phyloP scores from a whole-genome alignment of 192 early-diverging fungal genomes.

The Gonapodya sp. region DNA sequence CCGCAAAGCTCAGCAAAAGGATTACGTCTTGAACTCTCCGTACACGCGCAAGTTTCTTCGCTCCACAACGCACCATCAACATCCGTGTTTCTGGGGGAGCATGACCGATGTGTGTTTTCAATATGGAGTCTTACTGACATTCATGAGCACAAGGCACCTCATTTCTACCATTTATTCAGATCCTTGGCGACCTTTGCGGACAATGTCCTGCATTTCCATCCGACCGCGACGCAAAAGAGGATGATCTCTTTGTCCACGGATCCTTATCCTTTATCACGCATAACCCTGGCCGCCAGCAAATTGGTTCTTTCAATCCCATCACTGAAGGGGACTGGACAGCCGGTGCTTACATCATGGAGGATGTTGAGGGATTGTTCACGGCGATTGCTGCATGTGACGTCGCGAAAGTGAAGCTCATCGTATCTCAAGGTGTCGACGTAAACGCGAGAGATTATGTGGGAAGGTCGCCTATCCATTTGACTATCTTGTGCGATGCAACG shows the following conservation, averaged over 20 bases:
- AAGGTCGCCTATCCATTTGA: constrained; percentile 17
- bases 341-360: constrained; percentile 16
- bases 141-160: not conserved
- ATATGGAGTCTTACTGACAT: no score
- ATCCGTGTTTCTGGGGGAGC: constrained; percentile 21
- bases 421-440: constrained; percentile 6
- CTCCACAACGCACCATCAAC: constrained; percentile 17
- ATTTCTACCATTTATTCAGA: not conserved
- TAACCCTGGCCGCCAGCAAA: constrained; percentile 23
- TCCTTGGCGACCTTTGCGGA: constrained; percentile 19
- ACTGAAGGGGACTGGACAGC: constrained; percentile 22
- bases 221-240: constrained; percentile 19
- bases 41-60: constrained; percentile 16
- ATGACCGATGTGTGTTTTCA: constrained; percentile 20
- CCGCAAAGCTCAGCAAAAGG: constrained; percentile 18
- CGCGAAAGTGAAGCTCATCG: not conserved
- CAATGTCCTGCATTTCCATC: constrained; percentile 17
- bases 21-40: constrained; percentile 19
- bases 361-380: not conserved
- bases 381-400: constrained; percentile 16
- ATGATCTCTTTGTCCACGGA: constrained; percentile 14
- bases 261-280: constrained; percentile 19
- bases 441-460: constrained; percentile 20
- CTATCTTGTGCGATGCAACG: constrained; percentile 15
- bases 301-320: constrained; percentile 27